Evolutionary conservation across 805 yeast species (phyloP).

Genomic region (Ogataea naganishii): DNA sequence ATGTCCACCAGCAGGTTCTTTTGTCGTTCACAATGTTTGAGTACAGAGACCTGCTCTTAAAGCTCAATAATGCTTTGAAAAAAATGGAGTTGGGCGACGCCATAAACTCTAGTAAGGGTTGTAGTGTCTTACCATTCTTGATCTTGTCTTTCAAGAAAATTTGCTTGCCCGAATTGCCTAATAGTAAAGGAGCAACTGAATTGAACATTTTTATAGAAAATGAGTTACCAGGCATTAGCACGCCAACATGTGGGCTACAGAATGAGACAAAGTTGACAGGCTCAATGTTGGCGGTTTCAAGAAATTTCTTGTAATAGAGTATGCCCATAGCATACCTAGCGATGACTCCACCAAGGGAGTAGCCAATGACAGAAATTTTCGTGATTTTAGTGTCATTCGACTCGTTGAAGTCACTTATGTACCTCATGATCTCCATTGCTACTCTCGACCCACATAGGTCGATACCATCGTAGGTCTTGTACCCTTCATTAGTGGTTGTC

Average conservation of each 20-base stretch:
- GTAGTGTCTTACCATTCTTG: slow-evolving; percentile 1
- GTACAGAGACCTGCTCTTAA: slow-evolving; percentile 49
- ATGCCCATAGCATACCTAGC: slow-evolving; percentile 77
- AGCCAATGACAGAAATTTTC: slow-evolving; percentile 75
- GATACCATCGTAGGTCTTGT: slow-evolving; percentile 77
- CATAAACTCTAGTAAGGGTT: slow-evolving; percentile 59
- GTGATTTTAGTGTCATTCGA: slow-evolving; percentile 33
- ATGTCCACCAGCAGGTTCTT: slow-evolving; percentile 77
- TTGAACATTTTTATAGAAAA: slow-evolving; percentile 49
- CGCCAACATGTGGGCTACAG: slow-evolving; percentile 65
- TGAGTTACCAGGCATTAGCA: slow-evolving; percentile 49
- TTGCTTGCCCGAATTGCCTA: slow-evolving; percentile 70
- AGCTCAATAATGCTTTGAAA: slow-evolving; percentile 42
- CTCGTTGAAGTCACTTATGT: slow-evolving; percentile 19
- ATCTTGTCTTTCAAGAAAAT: slow-evolving; percentile 51
- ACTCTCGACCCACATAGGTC: slow-evolving; percentile 78
- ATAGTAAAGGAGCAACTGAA: slow-evolving; percentile 48
- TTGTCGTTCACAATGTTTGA: slow-evolving; percentile 76
- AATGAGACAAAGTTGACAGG: slow-evolving; percentile 57
- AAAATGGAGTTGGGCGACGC: slow-evolving; percentile 55
- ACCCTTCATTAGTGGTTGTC: slow-evolving; percentile 58
- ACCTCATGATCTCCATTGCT: slow-evolving; percentile 50
- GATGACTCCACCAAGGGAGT: slow-evolving; percentile 83
- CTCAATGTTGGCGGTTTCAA: slow-evolving; percentile 31
- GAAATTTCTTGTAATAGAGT: slow-evolving; percentile 42